Evolutionary conservation across 495 filamentous ascomycete species (phyloP).

Genomic region (Aspergillus sclerotiicarbonarius): DNA sequence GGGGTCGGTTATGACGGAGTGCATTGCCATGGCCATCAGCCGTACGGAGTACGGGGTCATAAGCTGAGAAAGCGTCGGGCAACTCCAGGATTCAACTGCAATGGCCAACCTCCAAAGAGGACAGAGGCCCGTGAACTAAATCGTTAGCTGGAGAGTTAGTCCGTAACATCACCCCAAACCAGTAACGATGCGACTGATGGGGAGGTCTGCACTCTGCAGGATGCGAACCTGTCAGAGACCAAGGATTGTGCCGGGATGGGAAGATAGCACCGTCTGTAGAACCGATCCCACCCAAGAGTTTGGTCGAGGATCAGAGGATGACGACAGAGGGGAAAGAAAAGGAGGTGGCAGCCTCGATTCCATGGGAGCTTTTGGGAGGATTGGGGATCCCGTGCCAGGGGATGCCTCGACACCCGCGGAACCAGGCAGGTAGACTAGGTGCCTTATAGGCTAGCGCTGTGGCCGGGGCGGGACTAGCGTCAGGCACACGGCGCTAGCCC

Average conservation of each 20-base stretch:
- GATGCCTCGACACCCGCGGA: slow-evolving; percentile 10
- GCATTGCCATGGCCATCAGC: background rate
- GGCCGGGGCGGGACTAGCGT: slow-evolving; percentile 4
- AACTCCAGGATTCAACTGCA: slow-evolving; percentile 4
- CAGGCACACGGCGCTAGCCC: slow-evolving; percentile 14
- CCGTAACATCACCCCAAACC: slow-evolving; percentile 17
- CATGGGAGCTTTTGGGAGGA: no score
- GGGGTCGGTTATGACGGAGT: background rate
- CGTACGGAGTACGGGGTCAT: background rate
- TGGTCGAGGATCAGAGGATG: background rate
- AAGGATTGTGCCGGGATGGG: background rate
- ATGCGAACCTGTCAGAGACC: background rate
- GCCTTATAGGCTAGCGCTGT: background rate
- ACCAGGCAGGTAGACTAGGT: slow-evolving; percentile 10
- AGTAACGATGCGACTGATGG: slow-evolving; percentile 17
- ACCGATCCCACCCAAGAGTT: background rate
- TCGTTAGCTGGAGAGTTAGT: slow-evolving; percentile 21
- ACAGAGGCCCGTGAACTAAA: slow-evolving; percentile 15
- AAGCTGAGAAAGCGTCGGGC: no score
- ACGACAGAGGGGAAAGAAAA: background rate
- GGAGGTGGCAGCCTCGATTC: slow-evolving; percentile 5
- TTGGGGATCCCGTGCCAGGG: background rate
- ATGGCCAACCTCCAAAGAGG: slow-evolving; percentile 16
- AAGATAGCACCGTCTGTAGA: background rate
- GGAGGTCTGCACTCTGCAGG: background rate